phyloP scores from a whole-genome alignment of 1,284 basidiomycete species.

The Boletus semigastroideus region DNA sequence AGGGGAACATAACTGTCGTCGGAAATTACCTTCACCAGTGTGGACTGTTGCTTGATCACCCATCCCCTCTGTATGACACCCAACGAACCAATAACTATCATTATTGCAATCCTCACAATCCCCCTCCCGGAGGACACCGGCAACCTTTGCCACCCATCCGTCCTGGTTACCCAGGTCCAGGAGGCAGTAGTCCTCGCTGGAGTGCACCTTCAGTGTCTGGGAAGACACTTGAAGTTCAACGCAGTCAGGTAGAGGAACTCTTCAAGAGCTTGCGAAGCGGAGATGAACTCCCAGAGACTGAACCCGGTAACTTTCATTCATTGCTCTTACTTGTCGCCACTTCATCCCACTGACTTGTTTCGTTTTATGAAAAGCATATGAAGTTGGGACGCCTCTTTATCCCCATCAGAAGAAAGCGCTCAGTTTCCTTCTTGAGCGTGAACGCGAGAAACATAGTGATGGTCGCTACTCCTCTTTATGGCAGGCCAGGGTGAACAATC shows the following conservation, averaged over 20 bases:
- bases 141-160: constrained; percentile 42
- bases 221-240: constrained; percentile 88
- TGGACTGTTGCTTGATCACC: constrained; percentile 80
- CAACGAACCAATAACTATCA: constrained; percentile 63
- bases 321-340: constrained; percentile 8
- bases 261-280: constrained; percentile 88
- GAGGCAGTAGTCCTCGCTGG: constrained; percentile 53
- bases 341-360: constrained; percentile 18
- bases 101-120: constrained; percentile 89
- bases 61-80: constrained; percentile 56
- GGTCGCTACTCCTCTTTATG: constrained; percentile 74
- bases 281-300: constrained; percentile 83
- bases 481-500: constrained; percentile 58
- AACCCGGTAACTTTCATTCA: constrained; percentile 62
- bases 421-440: constrained; percentile 94
- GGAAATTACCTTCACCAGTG: constrained; percentile 70
- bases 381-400: constrained; percentile 89
- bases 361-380: constrained; percentile 50
- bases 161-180: constrained; percentile 41
- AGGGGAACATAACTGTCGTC: constrained; percentile 84
- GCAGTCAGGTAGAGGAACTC: constrained; percentile 91
- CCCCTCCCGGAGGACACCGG: constrained; percentile 67
- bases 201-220: constrained; percentile 57
- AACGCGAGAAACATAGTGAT: constrained; percentile 64
- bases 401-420: constrained; percentile 98